A percentile compares a stretch with the other conserved stretches of the same genome.
Conservation (phyloP, 192 early-diverging fungal species). For the Umbelopsis ramanniana region DNA sequence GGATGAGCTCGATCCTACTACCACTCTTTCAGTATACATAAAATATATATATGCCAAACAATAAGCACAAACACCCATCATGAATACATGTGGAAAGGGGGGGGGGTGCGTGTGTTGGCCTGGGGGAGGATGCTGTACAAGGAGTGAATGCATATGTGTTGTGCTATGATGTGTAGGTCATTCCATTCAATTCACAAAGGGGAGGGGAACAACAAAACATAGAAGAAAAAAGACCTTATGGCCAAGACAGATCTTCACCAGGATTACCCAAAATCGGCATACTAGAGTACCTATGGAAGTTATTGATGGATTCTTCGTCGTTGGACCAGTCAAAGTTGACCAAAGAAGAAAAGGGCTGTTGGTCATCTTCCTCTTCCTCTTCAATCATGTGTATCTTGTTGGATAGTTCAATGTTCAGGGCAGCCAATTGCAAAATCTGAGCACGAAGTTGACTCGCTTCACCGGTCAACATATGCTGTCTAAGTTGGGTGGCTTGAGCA, state of each 20-base stretch:
- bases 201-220: no score
- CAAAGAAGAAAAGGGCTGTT: constrained; percentile 6
- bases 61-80: neutral
- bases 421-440: constrained; percentile 6
- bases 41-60: neutral
- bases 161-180: neutral
- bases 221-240: no score
- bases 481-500: constrained; percentile 58
- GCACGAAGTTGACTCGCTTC: constrained; percentile 33
- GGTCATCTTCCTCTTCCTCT: constrained; percentile 5
- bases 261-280: constrained; percentile 19
- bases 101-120: neutral
- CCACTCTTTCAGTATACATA: neutral
- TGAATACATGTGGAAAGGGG: neutral
- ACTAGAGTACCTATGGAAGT: constrained; percentile 11
- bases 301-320: constrained; percentile 13
- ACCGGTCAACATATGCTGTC: constrained; percentile 57
- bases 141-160: neutral
- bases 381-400: constrained; percentile 18
- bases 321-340: constrained; percentile 18
- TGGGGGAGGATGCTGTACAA: constrained; percentile 9
- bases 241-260: constrained; percentile 21
- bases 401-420: neutral
- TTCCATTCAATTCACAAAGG: neutral
- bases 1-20: neutral